A percentile compares a stretch with the other conserved stretches of the same genome.
Conservation (phyloP, 2,329 filamentous ascomycete species). For the Exophiala dermatitidis region DNA sequence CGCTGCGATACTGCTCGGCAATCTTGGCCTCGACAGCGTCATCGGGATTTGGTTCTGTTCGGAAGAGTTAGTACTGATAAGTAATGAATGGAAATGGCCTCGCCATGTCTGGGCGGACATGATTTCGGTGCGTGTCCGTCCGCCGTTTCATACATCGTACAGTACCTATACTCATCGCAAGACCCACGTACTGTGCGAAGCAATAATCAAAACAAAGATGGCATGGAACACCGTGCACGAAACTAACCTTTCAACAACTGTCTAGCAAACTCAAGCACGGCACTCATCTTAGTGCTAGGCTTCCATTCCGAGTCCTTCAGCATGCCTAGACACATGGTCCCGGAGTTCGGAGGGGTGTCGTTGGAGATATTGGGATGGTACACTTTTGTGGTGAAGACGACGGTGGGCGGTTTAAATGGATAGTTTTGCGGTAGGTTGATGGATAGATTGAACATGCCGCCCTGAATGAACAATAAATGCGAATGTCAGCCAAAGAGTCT, state of each 20-base stretch:
- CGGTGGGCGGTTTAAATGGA: constrained; percentile 78
- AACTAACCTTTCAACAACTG: constrained; percentile 51
- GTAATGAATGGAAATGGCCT: background rate
- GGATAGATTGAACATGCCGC: constrained; percentile 57
- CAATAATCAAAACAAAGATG: too few relatives aligned
- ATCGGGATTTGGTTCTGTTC: constrained; percentile 68
- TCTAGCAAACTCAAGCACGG: constrained; percentile 69
- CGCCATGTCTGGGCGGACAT: too few relatives aligned
- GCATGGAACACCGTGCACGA: background rate
- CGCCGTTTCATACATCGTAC: too few relatives aligned
- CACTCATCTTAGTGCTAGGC: constrained; percentile 67
- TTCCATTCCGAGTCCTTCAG: constrained; percentile 88
- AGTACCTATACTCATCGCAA: background rate
- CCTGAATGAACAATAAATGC: background rate
- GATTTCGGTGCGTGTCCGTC: too few relatives aligned
- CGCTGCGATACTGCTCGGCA: constrained; percentile 71
- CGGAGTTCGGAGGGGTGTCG: constrained; percentile 44
- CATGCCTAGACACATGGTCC: constrained; percentile 77
- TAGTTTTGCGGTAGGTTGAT: constrained; percentile 71
- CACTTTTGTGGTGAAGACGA: constrained; percentile 80
- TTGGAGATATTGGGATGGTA: constrained; percentile 78
- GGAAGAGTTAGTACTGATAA: background rate
- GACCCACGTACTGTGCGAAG: background rate
- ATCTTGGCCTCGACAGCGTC: constrained; percentile 83
- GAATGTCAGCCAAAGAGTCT: background rate